Evolutionary conservation across 371 early-diverging fungal genomes (phyloP).

Genomic region (Mucor sp.): DNA sequence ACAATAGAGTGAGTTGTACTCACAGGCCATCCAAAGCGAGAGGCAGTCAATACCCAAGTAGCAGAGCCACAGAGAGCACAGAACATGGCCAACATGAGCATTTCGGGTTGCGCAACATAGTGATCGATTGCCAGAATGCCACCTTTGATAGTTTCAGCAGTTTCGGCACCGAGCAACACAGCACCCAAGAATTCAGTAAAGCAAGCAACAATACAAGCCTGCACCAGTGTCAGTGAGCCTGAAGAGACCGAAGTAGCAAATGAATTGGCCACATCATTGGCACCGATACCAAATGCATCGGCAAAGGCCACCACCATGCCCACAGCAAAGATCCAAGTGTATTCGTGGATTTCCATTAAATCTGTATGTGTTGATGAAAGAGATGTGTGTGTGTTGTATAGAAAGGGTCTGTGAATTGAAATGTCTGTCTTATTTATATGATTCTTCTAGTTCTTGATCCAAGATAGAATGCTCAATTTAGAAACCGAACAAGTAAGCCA

Average conservation of each 20-base stretch:
- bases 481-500: constrained; percentile 9
- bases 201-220: constrained; percentile 79
- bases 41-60: constrained; percentile 76
- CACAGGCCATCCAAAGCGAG: constrained; percentile 62
- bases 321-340: constrained; percentile 78
- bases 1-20: constrained; percentile 71
- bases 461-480: not conserved
- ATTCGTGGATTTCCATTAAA: constrained; percentile 34
- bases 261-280: constrained; percentile 91
- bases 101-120: constrained; percentile 64
- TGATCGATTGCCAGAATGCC: constrained; percentile 60
- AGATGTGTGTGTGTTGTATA: not conserved
- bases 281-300: constrained; percentile 76
- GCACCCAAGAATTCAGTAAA: constrained; percentile 90
- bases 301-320: constrained; percentile 67
- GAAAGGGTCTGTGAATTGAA: not conserved
- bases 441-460: constrained; percentile 4
- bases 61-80: constrained; percentile 82
- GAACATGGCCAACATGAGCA: constrained; percentile 83
- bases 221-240: constrained; percentile 70
- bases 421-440: constrained; percentile 4
- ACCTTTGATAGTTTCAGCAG: constrained; percentile 78
- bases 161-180: constrained; percentile 74
- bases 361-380: not conserved
- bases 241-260: constrained; percentile 90